These are phyloP conservation scores for Fusarium heterosporum DNA, from an alignment of 2,329 filamentous ascomycete species.

Conservation along the genomic window DNA sequence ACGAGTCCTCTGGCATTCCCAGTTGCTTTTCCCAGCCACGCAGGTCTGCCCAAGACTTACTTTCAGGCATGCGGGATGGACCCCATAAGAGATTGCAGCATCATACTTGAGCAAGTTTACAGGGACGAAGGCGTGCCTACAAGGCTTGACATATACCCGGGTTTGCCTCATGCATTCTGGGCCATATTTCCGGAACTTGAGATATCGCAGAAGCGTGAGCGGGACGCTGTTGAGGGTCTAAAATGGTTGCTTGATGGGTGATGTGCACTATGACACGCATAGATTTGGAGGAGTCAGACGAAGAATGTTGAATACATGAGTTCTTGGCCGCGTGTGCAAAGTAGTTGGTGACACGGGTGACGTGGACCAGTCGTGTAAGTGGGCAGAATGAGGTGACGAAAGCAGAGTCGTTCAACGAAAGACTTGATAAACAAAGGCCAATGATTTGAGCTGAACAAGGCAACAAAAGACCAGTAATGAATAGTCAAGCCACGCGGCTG, in stretches of 20 bases:
- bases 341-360: constrained; percentile 22
- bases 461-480: constrained; percentile 23
- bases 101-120: constrained; percentile 49
- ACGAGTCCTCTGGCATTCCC: constrained; percentile 46
- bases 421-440: neutral
- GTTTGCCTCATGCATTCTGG: constrained; percentile 50
- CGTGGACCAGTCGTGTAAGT: constrained; percentile 37
- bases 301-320: neutral
- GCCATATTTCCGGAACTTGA: constrained; percentile 40
- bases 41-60: constrained; percentile 49
- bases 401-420: no score
- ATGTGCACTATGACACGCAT: neutral
- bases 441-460: neutral
- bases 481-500: constrained; percentile 38
- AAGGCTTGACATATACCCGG: constrained; percentile 47
- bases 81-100: constrained; percentile 46
- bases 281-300: neutral
- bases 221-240: constrained; percentile 40
- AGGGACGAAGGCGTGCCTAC: constrained; percentile 46
- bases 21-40: constrained; percentile 35
- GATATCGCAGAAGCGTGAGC: constrained; percentile 38
- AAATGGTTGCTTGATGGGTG: constrained; percentile 39
- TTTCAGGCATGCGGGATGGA: constrained; percentile 51
- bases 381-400: neutral
- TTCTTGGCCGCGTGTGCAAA: constrained; percentile 2